phyloP scores from a whole-genome alignment of 2,329 filamentous ascomycete genomes.

The Fusarium sp. region DNA sequence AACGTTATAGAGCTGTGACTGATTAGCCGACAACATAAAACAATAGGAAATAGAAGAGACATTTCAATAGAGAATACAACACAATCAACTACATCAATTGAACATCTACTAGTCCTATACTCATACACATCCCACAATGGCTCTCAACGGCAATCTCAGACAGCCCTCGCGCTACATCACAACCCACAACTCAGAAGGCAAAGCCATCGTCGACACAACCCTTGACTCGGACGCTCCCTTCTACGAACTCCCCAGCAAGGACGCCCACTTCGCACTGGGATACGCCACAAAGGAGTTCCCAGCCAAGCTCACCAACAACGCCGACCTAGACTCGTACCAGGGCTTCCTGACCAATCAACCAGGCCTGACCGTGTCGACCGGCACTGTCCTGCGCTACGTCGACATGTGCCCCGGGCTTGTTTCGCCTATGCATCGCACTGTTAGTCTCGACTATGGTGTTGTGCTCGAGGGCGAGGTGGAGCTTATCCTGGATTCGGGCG shows the following conservation, averaged over 20 bases:
- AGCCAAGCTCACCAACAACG: conserved; percentile 28
- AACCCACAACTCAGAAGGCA: conserved; percentile 46
- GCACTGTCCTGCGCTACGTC: conserved; percentile 62
- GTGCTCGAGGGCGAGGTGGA: conserved; percentile 68
- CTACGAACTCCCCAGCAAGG: conserved; percentile 32
- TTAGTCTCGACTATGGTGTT: conserved; percentile 68
- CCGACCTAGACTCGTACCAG: conserved; percentile 45
- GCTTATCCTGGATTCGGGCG: conserved; percentile 65
- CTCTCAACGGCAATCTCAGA: conserved; percentile 41
- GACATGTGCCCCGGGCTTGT: conserved; percentile 58
- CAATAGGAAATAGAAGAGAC: too few species aligned
- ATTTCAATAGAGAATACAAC: rapidly evolving
- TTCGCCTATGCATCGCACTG: conserved; percentile 60
- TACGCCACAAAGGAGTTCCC: conserved; percentile 50
- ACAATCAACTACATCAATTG: neutral
- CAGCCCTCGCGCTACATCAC: conserved; percentile 45
- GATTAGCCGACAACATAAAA: neutral
- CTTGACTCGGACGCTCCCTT: conserved; percentile 40
- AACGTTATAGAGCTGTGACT: neutral
- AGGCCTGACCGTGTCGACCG: conserved; percentile 51
- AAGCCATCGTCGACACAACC: conserved; percentile 40
- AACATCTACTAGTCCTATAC: neutral
- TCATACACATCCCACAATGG: conserved; percentile 2
- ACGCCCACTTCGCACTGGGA: conserved; percentile 44
- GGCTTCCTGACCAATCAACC: conserved; percentile 37